Percentiles rank a stretch among this genome's conserved stretches.
Evolutionary conservation across 306 rosid species (phyloP).

Genomic region (Abrus pulchellus): DNA sequence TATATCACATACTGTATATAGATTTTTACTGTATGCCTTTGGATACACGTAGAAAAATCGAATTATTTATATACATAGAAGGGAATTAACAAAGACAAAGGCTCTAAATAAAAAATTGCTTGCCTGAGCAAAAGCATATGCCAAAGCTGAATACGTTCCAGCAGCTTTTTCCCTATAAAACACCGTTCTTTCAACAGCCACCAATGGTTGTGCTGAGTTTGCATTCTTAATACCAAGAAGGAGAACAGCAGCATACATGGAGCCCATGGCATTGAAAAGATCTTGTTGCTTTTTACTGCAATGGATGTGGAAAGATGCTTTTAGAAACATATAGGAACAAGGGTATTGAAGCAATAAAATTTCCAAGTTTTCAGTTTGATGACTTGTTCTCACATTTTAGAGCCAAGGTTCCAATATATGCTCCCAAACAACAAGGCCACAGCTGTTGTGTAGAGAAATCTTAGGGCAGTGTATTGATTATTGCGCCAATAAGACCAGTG

Average conservation of each 20-base stretch:
- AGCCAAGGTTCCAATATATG: constrained; percentile 60
- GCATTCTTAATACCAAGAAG: constrained; percentile 61
- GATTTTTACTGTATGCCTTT: too few relatives aligned
- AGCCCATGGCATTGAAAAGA: constrained; percentile 63
- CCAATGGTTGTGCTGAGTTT: constrained; percentile 51
- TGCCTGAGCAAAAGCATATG: constrained; percentile 65
- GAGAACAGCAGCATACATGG: constrained; percentile 61
- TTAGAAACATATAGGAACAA: constrained; percentile 6
- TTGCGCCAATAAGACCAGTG: constrained; percentile 70
- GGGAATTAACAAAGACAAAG: not conserved
- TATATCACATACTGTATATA: too few relatives aligned
- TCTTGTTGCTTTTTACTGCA: constrained; percentile 53
- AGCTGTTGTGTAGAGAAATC: constrained; percentile 50
- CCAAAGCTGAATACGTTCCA: constrained; percentile 62
- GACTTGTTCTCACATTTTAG: constrained; percentile 59
- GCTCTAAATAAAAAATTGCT: not conserved
- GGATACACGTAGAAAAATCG: too few relatives aligned
- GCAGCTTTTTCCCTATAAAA: constrained; percentile 67
- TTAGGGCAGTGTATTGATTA: constrained; percentile 53
- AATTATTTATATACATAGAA: not conserved
- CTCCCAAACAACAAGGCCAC: constrained; percentile 58
- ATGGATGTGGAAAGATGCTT: not conserved
- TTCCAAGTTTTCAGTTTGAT: not conserved
- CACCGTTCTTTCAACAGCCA: constrained; percentile 58
- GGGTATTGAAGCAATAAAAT: not conserved